phyloP scores from a whole-genome alignment of 1,284 basidiomycete genomes.

The Ganoderma multipileum region DNA sequence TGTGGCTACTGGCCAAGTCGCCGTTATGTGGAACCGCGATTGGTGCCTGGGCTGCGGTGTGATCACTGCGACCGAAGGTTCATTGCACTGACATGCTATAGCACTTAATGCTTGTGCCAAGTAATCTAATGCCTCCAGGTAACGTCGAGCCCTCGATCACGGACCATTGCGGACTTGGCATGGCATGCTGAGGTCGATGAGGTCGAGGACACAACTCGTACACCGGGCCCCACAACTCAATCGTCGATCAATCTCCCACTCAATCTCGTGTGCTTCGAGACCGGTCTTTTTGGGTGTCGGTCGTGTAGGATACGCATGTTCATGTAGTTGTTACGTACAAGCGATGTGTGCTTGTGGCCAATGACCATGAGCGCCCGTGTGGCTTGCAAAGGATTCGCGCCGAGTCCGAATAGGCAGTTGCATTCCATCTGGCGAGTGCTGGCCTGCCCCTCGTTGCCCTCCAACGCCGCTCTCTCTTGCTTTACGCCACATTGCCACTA shows the following conservation, averaged over 20 bases:
- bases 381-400: conserved; percentile 26
- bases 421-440: conserved; percentile 19
- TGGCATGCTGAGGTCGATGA: conserved; percentile 5
- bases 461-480: background rate
- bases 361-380: conserved; percentile 20
- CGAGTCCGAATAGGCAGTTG: conserved; percentile 32
- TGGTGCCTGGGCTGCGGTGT: conserved; percentile 88
- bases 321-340: conserved; percentile 35
- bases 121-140: background rate
- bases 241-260: conserved; percentile 31
- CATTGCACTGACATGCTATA: background rate
- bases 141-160: background rate
- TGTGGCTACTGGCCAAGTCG: conserved; percentile 84
- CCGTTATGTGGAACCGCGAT: conserved; percentile 74
- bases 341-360: conserved; percentile 14
- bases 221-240: conserved; percentile 33
- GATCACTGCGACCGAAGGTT: conserved; percentile 47
- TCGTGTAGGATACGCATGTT: conserved; percentile 22
- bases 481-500: conserved; percentile 4
- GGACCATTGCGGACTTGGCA: background rate
- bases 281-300: conserved; percentile 20
- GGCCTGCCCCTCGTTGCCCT: background rate
- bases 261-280: conserved; percentile 23
- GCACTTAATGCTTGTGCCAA: background rate
- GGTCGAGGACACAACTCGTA: conserved; percentile 9